phyloP scores from a whole-genome alignment of 2,329 filamentous ascomycete species.

The Periconia sp. region DNA sequence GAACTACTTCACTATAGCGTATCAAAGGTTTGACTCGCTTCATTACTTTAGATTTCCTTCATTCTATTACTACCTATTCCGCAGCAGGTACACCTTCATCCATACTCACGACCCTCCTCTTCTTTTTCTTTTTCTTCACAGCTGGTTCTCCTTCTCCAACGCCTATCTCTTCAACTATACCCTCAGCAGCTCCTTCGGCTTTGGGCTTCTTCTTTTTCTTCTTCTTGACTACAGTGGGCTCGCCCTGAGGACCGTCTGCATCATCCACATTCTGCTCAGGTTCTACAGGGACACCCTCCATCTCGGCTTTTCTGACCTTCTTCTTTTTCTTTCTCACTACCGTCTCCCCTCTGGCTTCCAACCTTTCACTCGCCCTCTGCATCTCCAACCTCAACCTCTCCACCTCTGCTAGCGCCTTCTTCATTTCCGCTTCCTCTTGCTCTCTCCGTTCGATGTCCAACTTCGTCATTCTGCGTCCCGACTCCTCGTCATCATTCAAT shows the following conservation, averaged over 20 bases:
- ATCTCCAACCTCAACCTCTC: conserved; percentile 87
- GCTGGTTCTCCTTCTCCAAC: conserved; percentile 29
- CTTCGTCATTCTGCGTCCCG: conserved; percentile 32
- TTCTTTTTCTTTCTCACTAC: conserved; percentile 68
- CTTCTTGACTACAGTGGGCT: conserved; percentile 42
- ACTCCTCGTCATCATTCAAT: conserved; percentile 61
- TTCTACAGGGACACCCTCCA: conserved; percentile 64
- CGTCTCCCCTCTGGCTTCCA: conserved; percentile 71
- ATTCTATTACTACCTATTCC: background rate
- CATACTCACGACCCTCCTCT: conserved; percentile 42
- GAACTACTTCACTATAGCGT: too few species aligned
- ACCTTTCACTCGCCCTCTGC: conserved; percentile 79
- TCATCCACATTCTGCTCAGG: conserved; percentile 21
- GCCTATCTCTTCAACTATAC: background rate
- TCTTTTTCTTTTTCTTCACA: conserved; percentile 40
- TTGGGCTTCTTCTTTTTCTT: conserved; percentile 55
- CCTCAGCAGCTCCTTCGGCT: conserved; percentile 39
- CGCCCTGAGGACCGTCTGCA: conserved; percentile 24
- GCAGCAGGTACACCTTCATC: conserved; percentile 25
- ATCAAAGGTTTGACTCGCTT: too few species aligned
- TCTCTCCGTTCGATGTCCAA: conserved; percentile 71
- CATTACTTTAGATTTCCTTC: background rate
- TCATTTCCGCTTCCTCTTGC: conserved; percentile 87
- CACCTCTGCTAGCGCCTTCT: conserved; percentile 84
- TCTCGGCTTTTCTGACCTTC: conserved; percentile 52